Conservation (phyloP, 1,284 basidiomycete genomes). For the Sporisorium reilianum region DNA sequence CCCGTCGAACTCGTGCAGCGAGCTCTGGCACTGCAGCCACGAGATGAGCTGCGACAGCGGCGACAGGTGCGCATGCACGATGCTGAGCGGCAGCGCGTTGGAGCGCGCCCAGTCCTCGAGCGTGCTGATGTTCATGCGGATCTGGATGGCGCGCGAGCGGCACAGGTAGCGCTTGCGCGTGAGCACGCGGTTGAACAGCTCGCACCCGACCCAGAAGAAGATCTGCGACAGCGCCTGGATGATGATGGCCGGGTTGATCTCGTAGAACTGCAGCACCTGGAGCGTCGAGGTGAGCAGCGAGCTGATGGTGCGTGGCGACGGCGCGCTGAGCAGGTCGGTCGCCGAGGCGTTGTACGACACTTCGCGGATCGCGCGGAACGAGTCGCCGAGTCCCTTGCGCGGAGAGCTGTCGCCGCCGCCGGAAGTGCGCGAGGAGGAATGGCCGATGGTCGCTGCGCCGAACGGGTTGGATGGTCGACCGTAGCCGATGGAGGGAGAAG, state of each 20-base stretch:
- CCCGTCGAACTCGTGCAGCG: conserved; percentile 79
- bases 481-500: conserved; percentile 34
- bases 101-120: conserved; percentile 92
- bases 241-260: conserved; percentile 89
- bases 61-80: conserved; percentile 81
- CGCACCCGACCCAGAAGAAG: conserved; percentile 85
- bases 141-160: conserved; percentile 88
- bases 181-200: conserved; percentile 94
- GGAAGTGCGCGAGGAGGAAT: conserved; percentile 21
- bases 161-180: conserved; percentile 96
- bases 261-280: conserved; percentile 84
- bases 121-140: conserved; percentile 85
- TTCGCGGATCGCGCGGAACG: conserved; percentile 40
- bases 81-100: conserved; percentile 82
- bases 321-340: conserved; percentile 44
- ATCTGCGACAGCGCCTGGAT: conserved; percentile 95
- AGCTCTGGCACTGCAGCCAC: conserved; percentile 81
- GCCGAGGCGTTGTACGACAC: conserved; percentile 49
- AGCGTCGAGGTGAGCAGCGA: conserved; percentile 89
- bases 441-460: conserved; percentile 25
- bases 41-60: conserved; percentile 86
- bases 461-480: conserved; percentile 29
- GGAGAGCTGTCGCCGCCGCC: conserved; percentile 25
- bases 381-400: conserved; percentile 24
- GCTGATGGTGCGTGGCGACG: conserved; percentile 77